Base-by-base conservation (phyloP, 371 early-diverging fungal species). In the Zychaea mexicana region DNA sequence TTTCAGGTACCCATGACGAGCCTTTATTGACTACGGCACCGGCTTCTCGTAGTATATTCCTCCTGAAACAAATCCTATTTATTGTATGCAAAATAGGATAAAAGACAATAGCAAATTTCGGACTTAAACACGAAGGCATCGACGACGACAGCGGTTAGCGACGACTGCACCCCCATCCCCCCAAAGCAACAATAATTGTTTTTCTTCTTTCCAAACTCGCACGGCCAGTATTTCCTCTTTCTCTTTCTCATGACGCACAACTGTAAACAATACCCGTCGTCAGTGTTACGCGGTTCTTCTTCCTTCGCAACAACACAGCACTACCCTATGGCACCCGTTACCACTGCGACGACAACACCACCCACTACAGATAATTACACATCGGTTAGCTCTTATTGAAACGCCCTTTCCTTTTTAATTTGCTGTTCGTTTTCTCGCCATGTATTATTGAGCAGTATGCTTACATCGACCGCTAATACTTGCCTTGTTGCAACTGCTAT, bases 221-320 rank as follows among this genome's bases (percentile, higher is more conserved):
- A 46, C 46, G 46, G n/a, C 21, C 46, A 6, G 7, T 15, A 46
- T 46, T 17, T 10, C 15, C 36, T 10, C 2, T 2, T 36, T 36
- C 8, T 46, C 24, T 49, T 49, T 49, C 49, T 49, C 49, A 49
- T 49, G 49, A 49, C 49, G 49, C 49, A 49, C 22, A 49, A 49
- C 49, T 17, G n/a, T 49, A 49, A 49, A 22, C 49, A 49, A 49
- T 49, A 19, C n/a, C n/a, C 22, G n/a, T 19, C 24, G 49, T 49
- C 49, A 49, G 49, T 9, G 26, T 49, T 49, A 49, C 49, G 13
- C 22, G 49, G 22, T 49, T 49, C 49, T 49, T 49, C 24, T 24
- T 19, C 49, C n/a, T n/a, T n/a, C n/a, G n/a, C n/a, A n/a, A n/a
- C n/a, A 49, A 24, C 49, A 46, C n/a, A 10, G 19, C 46, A 46